Evolutionary conservation across 2,329 filamentous ascomycete species (phyloP), one percentile per base, ranked within the genome.

Genomic region (Microsporum canis): DNA sequence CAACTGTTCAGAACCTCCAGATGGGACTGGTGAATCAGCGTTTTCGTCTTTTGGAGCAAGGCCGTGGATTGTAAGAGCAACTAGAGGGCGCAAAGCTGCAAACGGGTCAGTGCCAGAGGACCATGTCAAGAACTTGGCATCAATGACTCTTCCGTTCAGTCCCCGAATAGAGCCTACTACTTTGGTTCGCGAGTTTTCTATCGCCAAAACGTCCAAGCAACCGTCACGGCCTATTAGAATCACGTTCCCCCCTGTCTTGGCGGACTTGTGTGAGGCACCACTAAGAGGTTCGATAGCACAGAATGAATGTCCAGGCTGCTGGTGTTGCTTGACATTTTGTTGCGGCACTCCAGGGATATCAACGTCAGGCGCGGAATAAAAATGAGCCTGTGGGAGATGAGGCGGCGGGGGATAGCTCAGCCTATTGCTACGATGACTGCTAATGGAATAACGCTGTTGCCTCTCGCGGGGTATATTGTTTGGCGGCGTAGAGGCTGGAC

Each of bases 111-210:
- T 76, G 5, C 77, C 72, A 31, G 80, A 74, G 17, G 79, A 82
- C 82, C 87, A 89, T 0, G 88, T 86, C 57, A 96, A 74, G 29
- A 96, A 84, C 73, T 92, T 95, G 60, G 91, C 91, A 65, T 88
- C 82, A 65, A 90, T 79, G 0, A 96, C 88, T 27, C 85, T 85
- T 45, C 92, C 92, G 67, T 86, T 84, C 33, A 96, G 78, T 3
- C 89, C 89, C 68, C 87, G 86, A 56, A 96, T 76, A 61, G 84
- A 84, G 23, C 86, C 86, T 34, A 90, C 76, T 27, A 83, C 80
- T 60, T 89, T 87, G 60, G 89, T 73, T 57, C 87, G 88, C 63
- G 85, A 84, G 68, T 87, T 88, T 49, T 85, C 84, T 34, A 95
- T 81, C 23, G 84, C 80, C 65, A 89, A 86, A 14, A 96, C 81